Evolutionary conservation across 495 filamentous ascomycete genomes (phyloP).

Genomic region (Penicillium soppii): DNA sequence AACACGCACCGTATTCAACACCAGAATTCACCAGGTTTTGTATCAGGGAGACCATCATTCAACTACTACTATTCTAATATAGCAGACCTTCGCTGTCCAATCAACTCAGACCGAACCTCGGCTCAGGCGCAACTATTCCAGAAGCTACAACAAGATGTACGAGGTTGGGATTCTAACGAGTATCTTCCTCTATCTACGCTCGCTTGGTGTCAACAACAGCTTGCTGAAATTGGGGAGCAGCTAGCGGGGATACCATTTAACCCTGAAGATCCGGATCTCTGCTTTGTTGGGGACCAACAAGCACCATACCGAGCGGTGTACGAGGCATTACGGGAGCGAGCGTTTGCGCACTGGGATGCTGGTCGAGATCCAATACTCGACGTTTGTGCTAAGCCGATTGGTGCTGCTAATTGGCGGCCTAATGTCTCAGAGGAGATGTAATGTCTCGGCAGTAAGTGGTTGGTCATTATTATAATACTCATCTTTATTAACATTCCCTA

Average conservation of each 20-base stretch:
- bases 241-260: too few species aligned
- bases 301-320: background rate
- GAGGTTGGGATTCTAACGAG: background rate
- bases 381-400: too few species aligned
- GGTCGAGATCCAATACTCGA: too few species aligned
- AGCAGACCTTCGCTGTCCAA: too few species aligned
- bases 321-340: background rate
- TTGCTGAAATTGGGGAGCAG: too few species aligned
- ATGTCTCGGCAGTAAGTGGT: background rate
- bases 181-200: background rate
- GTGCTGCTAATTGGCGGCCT: background rate
- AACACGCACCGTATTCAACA: too few species aligned
- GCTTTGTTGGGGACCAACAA: background rate
- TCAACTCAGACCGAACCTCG: background rate
- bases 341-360: too few species aligned
- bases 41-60: too few species aligned
- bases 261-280: background rate
- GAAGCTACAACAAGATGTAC: background rate
- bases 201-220: too few species aligned
- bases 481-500: background rate
- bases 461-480: background rate
- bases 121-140: background rate
- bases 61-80: too few species aligned
- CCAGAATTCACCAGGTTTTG: too few species aligned
- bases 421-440: background rate